Evolutionary conservation across 108 stramenopile species (phyloP).

Genomic region (Nitzschia sp.): DNA sequence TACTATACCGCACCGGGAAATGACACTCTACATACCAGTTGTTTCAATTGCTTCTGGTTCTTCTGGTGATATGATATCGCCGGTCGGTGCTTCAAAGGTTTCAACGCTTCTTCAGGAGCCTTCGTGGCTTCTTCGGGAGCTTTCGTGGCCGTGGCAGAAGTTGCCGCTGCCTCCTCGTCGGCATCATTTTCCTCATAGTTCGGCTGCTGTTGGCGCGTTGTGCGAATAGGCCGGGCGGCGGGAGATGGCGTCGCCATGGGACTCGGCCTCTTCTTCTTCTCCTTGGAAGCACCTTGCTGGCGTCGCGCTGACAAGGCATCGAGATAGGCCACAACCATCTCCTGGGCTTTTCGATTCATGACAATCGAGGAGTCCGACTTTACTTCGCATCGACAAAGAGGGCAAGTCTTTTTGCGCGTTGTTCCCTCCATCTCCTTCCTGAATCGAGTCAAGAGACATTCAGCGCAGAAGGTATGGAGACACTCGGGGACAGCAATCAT

Average conservation of each 20-base stretch:
- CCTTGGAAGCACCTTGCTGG: neutral
- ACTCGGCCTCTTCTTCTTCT: neutral
- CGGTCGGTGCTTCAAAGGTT: too few species aligned
- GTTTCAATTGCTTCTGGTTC: too few species aligned
- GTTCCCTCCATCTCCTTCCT: constrained; percentile 7
- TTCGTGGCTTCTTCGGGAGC: too few species aligned
- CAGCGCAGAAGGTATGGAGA: constrained; percentile 60
- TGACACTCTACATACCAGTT: too few species aligned
- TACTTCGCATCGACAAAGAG: constrained; percentile 27
- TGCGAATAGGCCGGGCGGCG: neutral
- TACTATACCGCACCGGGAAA: too few species aligned
- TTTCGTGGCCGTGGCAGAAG: too few species aligned
- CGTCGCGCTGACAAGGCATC: neutral
- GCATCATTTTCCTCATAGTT: neutral
- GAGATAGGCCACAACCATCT: constrained; percentile 24
- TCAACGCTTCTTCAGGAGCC: too few species aligned
- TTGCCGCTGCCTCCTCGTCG: neutral
- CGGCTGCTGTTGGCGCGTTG: neutral
- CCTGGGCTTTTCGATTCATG: constrained; percentile 25
- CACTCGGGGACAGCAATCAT: constrained; percentile 1
- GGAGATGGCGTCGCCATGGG: constrained; percentile 1
- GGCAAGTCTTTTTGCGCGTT: constrained; percentile 24
- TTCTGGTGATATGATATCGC: too few species aligned
- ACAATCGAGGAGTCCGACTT: constrained; percentile 17
- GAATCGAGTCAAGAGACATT: constrained; percentile 53